Evolutionary conservation across 1,139 yeast species (phyloP).

Genomic region (Magnusiomyces clavatus): DNA sequence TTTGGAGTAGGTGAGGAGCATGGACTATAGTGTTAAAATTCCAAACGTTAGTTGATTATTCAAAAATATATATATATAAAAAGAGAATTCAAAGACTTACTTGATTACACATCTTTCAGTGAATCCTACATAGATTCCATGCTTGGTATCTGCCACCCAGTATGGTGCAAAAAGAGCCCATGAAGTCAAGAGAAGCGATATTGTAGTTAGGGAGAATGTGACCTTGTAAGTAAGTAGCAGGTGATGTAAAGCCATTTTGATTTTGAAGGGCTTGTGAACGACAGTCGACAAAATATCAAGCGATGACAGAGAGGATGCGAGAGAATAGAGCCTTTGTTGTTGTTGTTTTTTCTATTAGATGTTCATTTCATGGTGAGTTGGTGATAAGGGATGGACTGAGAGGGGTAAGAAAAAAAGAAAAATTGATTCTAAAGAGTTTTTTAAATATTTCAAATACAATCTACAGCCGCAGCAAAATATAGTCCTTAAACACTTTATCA

Average conservation of each 20-base stretch:
- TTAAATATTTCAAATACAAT: too few relatives aligned
- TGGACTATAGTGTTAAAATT: too few relatives aligned
- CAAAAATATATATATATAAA: too few relatives aligned
- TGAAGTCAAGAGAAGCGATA: not conserved
- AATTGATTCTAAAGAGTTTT: too few relatives aligned
- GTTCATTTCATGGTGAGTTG: not conserved
- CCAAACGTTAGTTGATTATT: too few relatives aligned
- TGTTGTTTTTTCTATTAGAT: not conserved
- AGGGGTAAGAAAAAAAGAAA: conserved; percentile 1
- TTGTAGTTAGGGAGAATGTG: not conserved
- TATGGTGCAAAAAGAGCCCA: not conserved
- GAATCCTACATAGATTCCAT: not conserved
- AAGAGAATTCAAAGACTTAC: too few relatives aligned
- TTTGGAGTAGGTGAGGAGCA: too few relatives aligned
- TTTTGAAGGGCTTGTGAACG: not conserved
- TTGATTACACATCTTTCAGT: not conserved
- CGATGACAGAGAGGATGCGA: too few relatives aligned
- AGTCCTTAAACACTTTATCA: too few relatives aligned
- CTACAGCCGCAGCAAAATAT: too few relatives aligned
- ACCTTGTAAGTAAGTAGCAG: not conserved
- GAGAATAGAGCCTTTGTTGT: too few relatives aligned
- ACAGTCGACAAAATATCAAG: too few relatives aligned
- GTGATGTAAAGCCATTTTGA: not conserved
- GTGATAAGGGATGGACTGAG: not conserved
- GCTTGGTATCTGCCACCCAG: not conserved